phyloP scores from a whole-genome alignment of 2,329 filamentous ascomycete species.

The Trichophyton simii region DNA sequence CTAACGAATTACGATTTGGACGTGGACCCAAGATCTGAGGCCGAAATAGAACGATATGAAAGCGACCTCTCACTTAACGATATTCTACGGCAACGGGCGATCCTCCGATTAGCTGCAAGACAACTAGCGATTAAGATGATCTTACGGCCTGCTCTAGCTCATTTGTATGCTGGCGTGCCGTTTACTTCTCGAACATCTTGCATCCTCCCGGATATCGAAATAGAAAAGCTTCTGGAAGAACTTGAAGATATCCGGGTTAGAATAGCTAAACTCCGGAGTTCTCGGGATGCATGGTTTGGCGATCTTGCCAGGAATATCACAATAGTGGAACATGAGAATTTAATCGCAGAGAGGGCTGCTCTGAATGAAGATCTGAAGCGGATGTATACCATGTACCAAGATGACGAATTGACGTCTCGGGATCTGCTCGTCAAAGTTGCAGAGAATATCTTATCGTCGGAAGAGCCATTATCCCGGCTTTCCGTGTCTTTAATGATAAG shows the following conservation, averaged over 20 bases:
- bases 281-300: conserved; percentile 17
- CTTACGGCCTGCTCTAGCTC: conserved; percentile 28
- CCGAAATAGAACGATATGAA: conserved; percentile 1
- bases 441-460: conserved; percentile 24
- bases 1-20: background rate
- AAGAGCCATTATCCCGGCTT: conserved; percentile 26
- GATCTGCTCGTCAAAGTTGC: conserved; percentile 27
- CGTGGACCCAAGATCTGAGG: background rate
- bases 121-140: conserved; percentile 30
- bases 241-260: conserved; percentile 23
- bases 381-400: conserved; percentile 21
- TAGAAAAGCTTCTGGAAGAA: conserved; percentile 23
- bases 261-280: conserved; percentile 21
- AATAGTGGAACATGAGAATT: conserved; percentile 13
- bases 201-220: conserved; percentile 20
- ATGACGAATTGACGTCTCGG: conserved; percentile 22
- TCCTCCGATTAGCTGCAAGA: conserved; percentile 28
- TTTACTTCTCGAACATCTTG: conserved; percentile 15
- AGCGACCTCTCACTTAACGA: conserved; percentile 2
- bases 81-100: conserved; percentile 19
- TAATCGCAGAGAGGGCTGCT: conserved; percentile 21
- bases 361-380: conserved; percentile 21
- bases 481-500: conserved; percentile 25
- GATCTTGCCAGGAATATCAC: conserved; percentile 23
- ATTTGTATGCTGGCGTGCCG: conserved; percentile 24